These are phyloP conservation scores for Somion occarium DNA, from an alignment of 1,284 basidiomycete species.

Conservation along the genomic window DNA sequence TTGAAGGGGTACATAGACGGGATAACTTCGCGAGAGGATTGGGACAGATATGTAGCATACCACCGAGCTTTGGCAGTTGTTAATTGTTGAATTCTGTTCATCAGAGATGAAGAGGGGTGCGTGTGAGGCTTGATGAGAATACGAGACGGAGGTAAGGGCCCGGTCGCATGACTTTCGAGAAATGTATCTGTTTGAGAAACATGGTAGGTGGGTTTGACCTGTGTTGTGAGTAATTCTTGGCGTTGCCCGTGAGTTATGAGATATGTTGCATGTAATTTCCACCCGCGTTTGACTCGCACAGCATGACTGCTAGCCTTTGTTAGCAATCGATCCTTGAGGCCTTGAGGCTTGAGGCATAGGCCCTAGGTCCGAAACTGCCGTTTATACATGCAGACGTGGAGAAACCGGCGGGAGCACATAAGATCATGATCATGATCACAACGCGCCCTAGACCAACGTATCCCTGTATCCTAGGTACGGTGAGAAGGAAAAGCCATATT, in stretches of 20 bases:
- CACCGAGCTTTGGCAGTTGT: not conserved
- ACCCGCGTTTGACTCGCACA: too few species aligned
- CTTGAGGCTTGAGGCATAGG: not conserved
- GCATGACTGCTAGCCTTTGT: too few species aligned
- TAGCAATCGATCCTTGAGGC: not conserved
- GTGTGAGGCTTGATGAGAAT: not conserved
- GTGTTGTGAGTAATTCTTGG: not conserved
- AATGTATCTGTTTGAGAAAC: not conserved
- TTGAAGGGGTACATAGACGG: not conserved
- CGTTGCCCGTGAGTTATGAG: not conserved
- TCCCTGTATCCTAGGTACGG: not conserved
- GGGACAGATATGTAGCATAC: not conserved
- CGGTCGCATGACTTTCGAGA: not conserved
- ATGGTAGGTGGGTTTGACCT: too few species aligned
- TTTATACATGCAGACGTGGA: not conserved
- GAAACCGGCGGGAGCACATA: not conserved
- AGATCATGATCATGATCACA: not conserved
- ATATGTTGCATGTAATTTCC: too few species aligned
- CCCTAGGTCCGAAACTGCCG: not conserved
- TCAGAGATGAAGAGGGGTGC: not conserved
- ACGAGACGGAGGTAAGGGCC: not conserved
- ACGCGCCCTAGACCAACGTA: not conserved
- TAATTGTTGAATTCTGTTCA: not conserved
- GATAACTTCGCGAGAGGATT: conserved; percentile 1
- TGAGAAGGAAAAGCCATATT: not conserved